A percentile compares a stretch with the other conserved stretches of the same genome.
phyloP scores from a whole-genome alignment of 176 grass and related monocot genomes.

The Eremochloa ophiuroides region DNA sequence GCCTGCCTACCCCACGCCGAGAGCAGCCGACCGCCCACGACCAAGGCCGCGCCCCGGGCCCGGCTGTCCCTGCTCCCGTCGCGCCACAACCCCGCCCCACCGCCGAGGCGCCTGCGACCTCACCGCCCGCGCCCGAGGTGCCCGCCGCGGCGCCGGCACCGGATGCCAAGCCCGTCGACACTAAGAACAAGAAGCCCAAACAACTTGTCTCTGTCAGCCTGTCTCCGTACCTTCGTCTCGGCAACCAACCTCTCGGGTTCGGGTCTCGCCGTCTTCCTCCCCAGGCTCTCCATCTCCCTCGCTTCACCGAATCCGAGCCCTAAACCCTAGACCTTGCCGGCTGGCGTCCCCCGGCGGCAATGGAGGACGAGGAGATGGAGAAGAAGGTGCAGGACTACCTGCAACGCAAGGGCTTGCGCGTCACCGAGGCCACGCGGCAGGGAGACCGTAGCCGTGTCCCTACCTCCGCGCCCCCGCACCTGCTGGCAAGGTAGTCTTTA shows the following conservation, averaged over 20 bases:
- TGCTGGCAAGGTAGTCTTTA: conserved; percentile 42
- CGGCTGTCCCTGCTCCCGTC: too few species aligned
- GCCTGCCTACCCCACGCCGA: too few species aligned
- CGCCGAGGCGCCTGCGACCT: too few species aligned
- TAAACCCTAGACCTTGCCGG: conserved; percentile 2
- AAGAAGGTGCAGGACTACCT: conserved; percentile 85
- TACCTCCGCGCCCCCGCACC: conserved; percentile 35
- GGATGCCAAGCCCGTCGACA: too few species aligned
- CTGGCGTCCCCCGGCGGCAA: background rate
- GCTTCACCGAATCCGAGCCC: conserved; percentile 1
- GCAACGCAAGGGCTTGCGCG: conserved; percentile 74
- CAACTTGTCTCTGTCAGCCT: too few species aligned
- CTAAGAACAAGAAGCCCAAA: background rate
- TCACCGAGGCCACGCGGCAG: conserved; percentile 55
- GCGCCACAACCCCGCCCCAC: too few species aligned
- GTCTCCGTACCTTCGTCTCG: background rate
- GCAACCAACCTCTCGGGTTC: background rate
- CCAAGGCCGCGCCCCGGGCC: too few species aligned
- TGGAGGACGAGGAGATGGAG: conserved; percentile 89
- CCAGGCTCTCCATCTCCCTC: background rate
- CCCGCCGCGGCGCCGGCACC: too few species aligned
- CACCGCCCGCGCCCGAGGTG: too few species aligned
- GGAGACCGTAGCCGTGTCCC: conserved; percentile 67
- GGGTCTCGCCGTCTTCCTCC: background rate
- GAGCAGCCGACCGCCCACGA: too few species aligned